Evolutionary conservation across 306 rosid genomes (phyloP).

Genomic region (Trichosanthes cucumerina): DNA sequence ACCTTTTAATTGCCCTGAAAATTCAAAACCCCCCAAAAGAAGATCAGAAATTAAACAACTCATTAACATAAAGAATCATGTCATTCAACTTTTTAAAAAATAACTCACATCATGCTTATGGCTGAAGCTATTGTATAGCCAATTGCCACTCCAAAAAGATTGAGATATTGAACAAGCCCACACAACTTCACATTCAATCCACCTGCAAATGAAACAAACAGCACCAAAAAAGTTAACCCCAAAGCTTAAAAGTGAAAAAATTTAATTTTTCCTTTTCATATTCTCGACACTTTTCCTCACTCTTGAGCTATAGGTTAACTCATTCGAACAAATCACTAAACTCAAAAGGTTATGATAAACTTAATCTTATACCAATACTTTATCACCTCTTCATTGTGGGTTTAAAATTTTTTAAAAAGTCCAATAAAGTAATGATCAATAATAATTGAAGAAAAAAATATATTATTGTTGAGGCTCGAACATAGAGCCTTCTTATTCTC

Average conservation of each 20-base stretch:
- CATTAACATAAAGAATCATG: neutral
- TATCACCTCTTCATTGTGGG: too few relatives aligned
- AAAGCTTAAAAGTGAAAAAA: neutral
- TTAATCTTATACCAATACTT: too few relatives aligned
- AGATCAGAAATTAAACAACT: neutral
- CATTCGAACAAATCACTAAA: too few relatives aligned
- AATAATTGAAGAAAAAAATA: too few relatives aligned
- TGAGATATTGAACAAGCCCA: conserved; percentile 67
- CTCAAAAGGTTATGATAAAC: too few relatives aligned
- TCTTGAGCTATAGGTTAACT: neutral
- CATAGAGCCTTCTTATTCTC: too few relatives aligned
- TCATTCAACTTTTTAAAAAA: neutral
- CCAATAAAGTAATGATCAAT: too few relatives aligned
- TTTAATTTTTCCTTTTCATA: neutral
- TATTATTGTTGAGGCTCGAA: too few relatives aligned
- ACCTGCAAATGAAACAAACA: conserved; percentile 28
- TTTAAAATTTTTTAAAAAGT: too few relatives aligned
- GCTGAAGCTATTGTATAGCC: conserved; percentile 79
- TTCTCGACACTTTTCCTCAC: neutral
- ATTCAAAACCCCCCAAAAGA: neutral
- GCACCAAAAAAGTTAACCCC: neutral
- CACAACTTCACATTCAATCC: conserved; percentile 55
- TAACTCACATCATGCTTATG: conserved; percentile 72
- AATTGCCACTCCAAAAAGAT: conserved; percentile 60
- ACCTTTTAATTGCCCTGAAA: conserved; percentile 69